Evolutionary conservation across 2,329 filamentous ascomycete genomes (phyloP).

Genomic region (Curvularia hawaiiensis): DNA sequence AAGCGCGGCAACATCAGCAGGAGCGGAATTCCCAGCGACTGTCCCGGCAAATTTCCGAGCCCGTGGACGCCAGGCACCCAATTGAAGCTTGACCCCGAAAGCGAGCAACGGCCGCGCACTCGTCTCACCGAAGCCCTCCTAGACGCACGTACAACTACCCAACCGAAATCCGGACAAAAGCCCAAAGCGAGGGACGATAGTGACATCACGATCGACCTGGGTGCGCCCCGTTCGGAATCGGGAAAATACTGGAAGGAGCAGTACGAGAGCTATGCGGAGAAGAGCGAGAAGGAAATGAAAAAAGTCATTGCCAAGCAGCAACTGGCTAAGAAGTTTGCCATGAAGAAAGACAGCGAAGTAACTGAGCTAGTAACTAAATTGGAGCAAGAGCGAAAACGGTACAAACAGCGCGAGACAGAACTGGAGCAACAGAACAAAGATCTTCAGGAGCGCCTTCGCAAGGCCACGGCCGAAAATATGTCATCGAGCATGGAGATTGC

Average conservation of each 20-base stretch:
- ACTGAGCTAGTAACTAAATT: slow-evolving; percentile 69
- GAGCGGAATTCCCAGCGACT: slow-evolving; percentile 55
- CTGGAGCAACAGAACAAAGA: slow-evolving; percentile 63
- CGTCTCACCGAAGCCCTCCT: slow-evolving; percentile 54
- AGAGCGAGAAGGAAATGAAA: slow-evolving; percentile 74
- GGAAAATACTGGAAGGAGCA: slow-evolving; percentile 82
- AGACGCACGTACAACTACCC: slow-evolving; percentile 50
- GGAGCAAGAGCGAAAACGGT: slow-evolving; percentile 69
- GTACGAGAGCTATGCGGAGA: slow-evolving; percentile 74
- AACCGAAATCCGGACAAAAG: slow-evolving; percentile 36
- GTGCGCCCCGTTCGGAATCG: slow-evolving; percentile 75
- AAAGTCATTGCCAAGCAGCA: slow-evolving; percentile 81
- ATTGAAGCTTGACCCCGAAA: slow-evolving; percentile 33
- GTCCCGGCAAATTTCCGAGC: slow-evolving; percentile 56
- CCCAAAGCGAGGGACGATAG: slow-evolving; percentile 54
- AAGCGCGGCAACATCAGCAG: slow-evolving; percentile 55
- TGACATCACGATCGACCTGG: slow-evolving; percentile 72
- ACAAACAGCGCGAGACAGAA: slow-evolving; percentile 67
- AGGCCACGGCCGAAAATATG: slow-evolving; percentile 41
- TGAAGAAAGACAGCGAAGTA: slow-evolving; percentile 76
- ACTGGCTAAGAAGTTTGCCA: slow-evolving; percentile 77
- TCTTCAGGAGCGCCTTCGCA: slow-evolving; percentile 45
- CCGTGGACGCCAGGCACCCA: slow-evolving; percentile 54
- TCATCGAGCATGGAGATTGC: slow-evolving; percentile 42
- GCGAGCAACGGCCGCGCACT: slow-evolving; percentile 43